Conservation (phyloP, 2,329 filamentous ascomycete genomes). For the Colletotrichum costaricense region DNA sequence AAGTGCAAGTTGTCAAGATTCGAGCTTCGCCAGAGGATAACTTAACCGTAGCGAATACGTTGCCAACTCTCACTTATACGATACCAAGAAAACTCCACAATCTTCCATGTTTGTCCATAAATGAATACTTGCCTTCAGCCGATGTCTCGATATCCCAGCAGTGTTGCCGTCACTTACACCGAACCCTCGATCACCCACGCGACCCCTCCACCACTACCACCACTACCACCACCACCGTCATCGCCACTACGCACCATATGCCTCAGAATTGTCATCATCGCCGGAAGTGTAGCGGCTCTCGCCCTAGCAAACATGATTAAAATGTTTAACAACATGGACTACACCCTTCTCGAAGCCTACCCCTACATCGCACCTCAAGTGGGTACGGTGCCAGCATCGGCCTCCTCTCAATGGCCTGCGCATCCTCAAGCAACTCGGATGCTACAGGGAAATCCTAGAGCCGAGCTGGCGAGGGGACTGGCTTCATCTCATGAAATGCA, state of each 20-base stretch:
- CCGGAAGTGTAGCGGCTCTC: conserved; percentile 58
- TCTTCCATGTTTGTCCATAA: neutral
- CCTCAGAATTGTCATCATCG: conserved; percentile 57
- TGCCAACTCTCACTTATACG: neutral
- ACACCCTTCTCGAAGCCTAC: conserved; percentile 58
- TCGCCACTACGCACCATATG: neutral
- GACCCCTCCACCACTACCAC: neutral
- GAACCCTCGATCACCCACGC: neutral
- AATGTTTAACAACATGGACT: conserved; percentile 54
- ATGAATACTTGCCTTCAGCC: too few species aligned
- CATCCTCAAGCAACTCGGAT: conserved; percentile 60
- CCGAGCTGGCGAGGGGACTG: neutral
- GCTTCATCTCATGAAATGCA: neutral
- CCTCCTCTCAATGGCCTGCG: conserved; percentile 52
- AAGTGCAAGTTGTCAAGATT: neutral
- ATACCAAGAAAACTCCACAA: neutral
- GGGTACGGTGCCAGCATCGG: conserved; percentile 57
- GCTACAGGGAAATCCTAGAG: neutral
- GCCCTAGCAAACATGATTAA: conserved; percentile 51
- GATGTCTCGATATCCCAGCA: neutral
- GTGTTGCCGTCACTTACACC: neutral
- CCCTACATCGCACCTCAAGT: conserved; percentile 53
- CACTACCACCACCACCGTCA: neutral
- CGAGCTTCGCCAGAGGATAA: neutral
- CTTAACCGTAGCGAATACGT: neutral